Conservation (phyloP, 106 monocot species). For the Narthecium ossifragum region DNA sequence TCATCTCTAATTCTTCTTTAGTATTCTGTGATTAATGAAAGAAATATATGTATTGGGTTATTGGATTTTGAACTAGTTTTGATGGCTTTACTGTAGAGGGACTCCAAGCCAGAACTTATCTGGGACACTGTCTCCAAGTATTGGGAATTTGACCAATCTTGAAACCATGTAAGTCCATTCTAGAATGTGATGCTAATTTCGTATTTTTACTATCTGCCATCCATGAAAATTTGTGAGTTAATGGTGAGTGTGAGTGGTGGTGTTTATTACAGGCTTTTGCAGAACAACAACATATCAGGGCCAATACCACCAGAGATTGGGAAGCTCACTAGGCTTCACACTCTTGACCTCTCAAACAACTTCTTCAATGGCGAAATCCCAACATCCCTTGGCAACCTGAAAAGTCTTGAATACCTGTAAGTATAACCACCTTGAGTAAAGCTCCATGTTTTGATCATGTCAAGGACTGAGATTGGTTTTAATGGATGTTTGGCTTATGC, state of each 20-base stretch:
- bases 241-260: neutral
- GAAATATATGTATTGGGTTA: neutral
- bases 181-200: neutral
- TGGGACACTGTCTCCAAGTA: slow-evolving; percentile 61
- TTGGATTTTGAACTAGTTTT: slow-evolving; percentile 1
- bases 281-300: slow-evolving; percentile 69
- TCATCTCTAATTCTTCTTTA: too few relatives aligned
- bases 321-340: slow-evolving; percentile 51
- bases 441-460: neutral
- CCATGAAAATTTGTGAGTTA: neutral
- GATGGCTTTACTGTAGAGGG: slow-evolving; percentile 26
- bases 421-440: too few relatives aligned
- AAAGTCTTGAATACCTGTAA: slow-evolving; percentile 72
- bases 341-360: slow-evolving; percentile 79
- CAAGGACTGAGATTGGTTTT: neutral
- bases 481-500: neutral
- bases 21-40: neutral
- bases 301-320: slow-evolving; percentile 62
- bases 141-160: slow-evolving; percentile 81
- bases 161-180: slow-evolving; percentile 49
- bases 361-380: slow-evolving; percentile 61
- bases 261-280: slow-evolving; percentile 16
- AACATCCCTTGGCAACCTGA: slow-evolving; percentile 51
- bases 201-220: neutral
- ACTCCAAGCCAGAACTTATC: slow-evolving; percentile 68